These are phyloP conservation scores for Tylopilus balloui DNA, from an alignment of 768 basidiomycete genomes.

Conservation along the genomic window DNA sequence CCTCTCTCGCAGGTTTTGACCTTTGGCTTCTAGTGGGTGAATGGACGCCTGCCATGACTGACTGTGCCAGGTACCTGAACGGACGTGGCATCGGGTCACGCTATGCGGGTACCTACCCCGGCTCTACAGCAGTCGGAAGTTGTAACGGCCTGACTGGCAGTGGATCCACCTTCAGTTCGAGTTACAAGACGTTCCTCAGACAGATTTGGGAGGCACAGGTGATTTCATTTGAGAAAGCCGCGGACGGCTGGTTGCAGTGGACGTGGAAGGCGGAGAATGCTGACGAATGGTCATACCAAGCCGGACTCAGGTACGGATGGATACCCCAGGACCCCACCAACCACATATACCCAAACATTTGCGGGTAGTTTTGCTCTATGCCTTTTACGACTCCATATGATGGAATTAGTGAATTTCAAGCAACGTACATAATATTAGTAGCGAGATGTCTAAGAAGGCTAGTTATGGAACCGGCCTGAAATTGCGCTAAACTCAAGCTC, in stretches of 20 bases:
- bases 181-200: constrained; percentile 78
- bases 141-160: constrained; percentile 71
- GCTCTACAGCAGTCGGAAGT: constrained; percentile 65
- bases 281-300: constrained; percentile 88
- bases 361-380: constrained; percentile 31
- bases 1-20: constrained; percentile 46
- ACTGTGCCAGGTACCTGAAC: constrained; percentile 62
- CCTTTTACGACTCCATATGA: neutral
- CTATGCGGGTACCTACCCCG: constrained; percentile 59
- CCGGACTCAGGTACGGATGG: constrained; percentile 77
- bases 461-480: neutral
- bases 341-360: constrained; percentile 58
- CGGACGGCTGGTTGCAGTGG: constrained; percentile 77
- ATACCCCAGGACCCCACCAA: constrained; percentile 62
- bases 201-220: constrained; percentile 85
- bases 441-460: neutral
- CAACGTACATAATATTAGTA: neutral
- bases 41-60: constrained; percentile 76
- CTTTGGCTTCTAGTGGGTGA: constrained; percentile 88
- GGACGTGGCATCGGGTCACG: constrained; percentile 70
- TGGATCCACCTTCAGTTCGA: constrained; percentile 66
- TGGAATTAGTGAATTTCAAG: constrained; percentile 1
- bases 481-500: constrained; percentile 11
- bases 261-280: constrained; percentile 81
- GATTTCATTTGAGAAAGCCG: constrained; percentile 59